Conservation (phyloP, 202 grass and related monocot genomes). For the Setaria italica region DNA sequence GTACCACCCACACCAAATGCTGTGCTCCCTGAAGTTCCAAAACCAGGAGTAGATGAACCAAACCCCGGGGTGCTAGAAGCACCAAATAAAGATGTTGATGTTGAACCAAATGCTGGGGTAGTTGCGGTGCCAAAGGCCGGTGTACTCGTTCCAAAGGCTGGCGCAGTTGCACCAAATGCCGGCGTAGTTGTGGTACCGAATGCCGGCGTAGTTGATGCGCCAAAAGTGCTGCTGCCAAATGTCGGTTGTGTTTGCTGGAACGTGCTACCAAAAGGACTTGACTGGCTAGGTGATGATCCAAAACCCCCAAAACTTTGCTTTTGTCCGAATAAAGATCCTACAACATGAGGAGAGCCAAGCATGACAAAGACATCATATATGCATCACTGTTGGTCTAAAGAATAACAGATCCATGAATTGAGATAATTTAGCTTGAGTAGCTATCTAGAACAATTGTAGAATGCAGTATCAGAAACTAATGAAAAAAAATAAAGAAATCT, state of each 20-base stretch:
- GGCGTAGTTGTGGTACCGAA: slow-evolving; percentile 55
- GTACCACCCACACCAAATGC: slow-evolving; percentile 59
- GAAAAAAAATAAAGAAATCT: background rate
- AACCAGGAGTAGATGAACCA: slow-evolving; percentile 63
- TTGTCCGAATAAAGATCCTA: slow-evolving; percentile 92
- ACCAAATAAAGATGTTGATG: slow-evolving; percentile 76
- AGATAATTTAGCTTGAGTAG: background rate
- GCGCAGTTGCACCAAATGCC: background rate
- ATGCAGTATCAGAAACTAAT: slow-evolving; percentile 1
- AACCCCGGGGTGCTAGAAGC: slow-evolving; percentile 58
- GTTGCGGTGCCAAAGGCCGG: slow-evolving; percentile 58
- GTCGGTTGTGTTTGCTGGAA: slow-evolving; percentile 77
- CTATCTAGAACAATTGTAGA: background rate
- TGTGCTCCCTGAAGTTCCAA: slow-evolving; percentile 63
- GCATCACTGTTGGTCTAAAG: slow-evolving; percentile 22
- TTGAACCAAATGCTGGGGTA: slow-evolving; percentile 71
- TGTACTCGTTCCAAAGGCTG: slow-evolving; percentile 54
- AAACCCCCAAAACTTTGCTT: slow-evolving; percentile 77
- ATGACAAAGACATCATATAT: background rate
- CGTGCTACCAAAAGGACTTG: slow-evolving; percentile 72
- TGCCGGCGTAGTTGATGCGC: slow-evolving; percentile 42
- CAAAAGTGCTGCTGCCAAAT: slow-evolving; percentile 68
- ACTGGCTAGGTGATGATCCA: slow-evolving; percentile 77
- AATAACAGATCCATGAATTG: slow-evolving; percentile 26
- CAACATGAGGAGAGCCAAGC: slow-evolving; percentile 39